A percentile compares a stretch with the other conserved stretches of the same genome.
These are phyloP conservation scores for Onygenales sp. DNA, from an alignment of 2,329 filamentous ascomycete species.

Conservation along the genomic window DNA sequence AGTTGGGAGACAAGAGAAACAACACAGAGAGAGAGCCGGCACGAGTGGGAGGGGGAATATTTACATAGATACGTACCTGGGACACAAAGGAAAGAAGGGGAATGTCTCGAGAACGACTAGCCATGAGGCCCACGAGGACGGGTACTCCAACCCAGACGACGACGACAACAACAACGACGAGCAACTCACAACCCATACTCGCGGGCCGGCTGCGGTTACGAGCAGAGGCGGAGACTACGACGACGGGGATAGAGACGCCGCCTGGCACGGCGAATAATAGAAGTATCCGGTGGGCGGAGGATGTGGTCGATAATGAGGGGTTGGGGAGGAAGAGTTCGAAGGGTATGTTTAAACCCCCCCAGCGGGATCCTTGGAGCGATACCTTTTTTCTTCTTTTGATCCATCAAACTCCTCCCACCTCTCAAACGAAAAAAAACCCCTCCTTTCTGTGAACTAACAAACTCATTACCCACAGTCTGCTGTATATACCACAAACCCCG, in stretches of 20 bases:
- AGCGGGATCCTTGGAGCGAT: neutral
- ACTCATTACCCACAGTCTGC: slow-evolving; percentile 57
- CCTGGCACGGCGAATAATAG: neutral
- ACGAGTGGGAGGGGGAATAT: no score
- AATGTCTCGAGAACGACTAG: slow-evolving; percentile 1
- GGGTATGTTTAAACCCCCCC: slow-evolving; percentile 42
- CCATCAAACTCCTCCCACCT: no score
- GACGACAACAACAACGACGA: neutral
- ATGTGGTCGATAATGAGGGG: slow-evolving; percentile 91
- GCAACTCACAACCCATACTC: neutral
- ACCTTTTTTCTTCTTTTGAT: neutral
- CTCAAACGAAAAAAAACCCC: neutral
- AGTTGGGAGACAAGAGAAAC: no score
- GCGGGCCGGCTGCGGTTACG: slow-evolving; percentile 9
- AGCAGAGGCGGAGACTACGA: slow-evolving; percentile 5
- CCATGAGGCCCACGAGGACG: neutral
- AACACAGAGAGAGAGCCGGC: no score
- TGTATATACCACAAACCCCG: slow-evolving; percentile 93
- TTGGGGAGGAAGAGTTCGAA: slow-evolving; percentile 91
- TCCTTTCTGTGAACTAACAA: neutral
- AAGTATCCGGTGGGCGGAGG: slow-evolving; percentile 83
- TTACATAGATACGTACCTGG: no score
- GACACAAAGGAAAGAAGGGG: neutral
- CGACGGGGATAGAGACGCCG: neutral
- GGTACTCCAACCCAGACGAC: neutral